A percentile compares a stretch with the other conserved stretches of the same genome.
These are phyloP conservation scores for Ascochyta rabiei DNA, from an alignment of 2,329 filamentous ascomycete genomes.

Conservation along the genomic window DNA sequence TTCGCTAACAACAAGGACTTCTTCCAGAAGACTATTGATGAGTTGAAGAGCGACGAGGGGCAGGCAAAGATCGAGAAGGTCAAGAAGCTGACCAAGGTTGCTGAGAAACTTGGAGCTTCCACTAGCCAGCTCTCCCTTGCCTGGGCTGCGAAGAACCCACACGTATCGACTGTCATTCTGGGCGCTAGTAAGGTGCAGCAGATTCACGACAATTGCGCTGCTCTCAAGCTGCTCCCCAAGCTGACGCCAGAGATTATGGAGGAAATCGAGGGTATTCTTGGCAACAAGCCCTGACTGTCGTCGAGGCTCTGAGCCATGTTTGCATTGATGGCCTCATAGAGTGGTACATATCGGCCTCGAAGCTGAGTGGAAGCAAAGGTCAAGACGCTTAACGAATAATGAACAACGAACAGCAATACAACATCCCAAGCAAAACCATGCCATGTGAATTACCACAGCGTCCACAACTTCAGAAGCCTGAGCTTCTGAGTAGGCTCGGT, in stretches of 20 bases:
- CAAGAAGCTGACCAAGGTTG: slow-evolving; percentile 58
- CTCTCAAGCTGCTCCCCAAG: slow-evolving; percentile 51
- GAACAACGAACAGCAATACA: background rate
- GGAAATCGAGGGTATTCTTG: slow-evolving; percentile 49
- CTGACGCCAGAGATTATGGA: slow-evolving; percentile 48
- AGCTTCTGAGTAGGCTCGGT: background rate
- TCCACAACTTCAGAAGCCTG: background rate
- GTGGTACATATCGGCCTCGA: background rate
- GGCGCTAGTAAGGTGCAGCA: slow-evolving; percentile 59
- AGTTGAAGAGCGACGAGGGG: slow-evolving; percentile 57
- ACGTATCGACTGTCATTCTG: slow-evolving; percentile 63
- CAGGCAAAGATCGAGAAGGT: slow-evolving; percentile 64
- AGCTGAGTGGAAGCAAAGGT: background rate
- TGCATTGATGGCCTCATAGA: background rate
- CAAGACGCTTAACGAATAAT: background rate
- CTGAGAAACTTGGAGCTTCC: slow-evolving; percentile 56
- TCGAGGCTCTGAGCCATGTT: slow-evolving; percentile 7
- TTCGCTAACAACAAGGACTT: slow-evolving; percentile 64
- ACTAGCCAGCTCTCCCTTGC: slow-evolving; percentile 62
- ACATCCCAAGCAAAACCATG: background rate
- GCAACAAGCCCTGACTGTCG: slow-evolving; percentile 46
- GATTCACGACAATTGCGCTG: slow-evolving; percentile 57
- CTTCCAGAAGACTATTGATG: slow-evolving; percentile 63
- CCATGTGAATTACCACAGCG: background rate
- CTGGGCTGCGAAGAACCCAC: slow-evolving; percentile 64